Evolutionary conservation across 345 rosid genomes (phyloP), one percentile per base, ranked within the genome.

Genomic region (Hypericum androsaemum): DNA sequence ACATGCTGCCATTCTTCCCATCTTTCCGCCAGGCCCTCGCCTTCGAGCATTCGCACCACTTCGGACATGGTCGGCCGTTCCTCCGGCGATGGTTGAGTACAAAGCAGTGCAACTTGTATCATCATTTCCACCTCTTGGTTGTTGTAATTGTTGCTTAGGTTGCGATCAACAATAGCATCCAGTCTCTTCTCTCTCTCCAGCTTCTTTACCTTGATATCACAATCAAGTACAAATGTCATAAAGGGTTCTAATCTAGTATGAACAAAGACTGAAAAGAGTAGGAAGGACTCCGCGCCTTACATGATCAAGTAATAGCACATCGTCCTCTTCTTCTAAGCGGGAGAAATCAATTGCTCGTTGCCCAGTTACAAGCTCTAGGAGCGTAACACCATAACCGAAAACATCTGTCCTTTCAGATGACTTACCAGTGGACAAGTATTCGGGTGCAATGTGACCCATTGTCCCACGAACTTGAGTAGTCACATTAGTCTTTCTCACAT

Each of bases 381-480:
- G 92, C 95, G 79, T 77, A 42, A 90, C 84, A 16, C 98, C 98
- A 28, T 84, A 90, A 35, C 98, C 98, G 52, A 92, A 92, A 63
- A 92, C 95, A 79, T 92, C 98, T 6, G 98, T 88, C 64, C 89
- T 75, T 65, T 85, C 97, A 1, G 98, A 92, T 43, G 98, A 92
- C 59, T 83, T 92, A 40, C 98, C 98, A 0, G 95, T 92, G 47
- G 98, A 92, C 69, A 88, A 66, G 72, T 85, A 92, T 41, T 92
- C 98, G 0, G 98, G 96, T 6, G 98, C 98, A 65, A 88, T 92
- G 72, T 88, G 98, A 57, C 98, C 98, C 98, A 92, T 92, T 7
- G 98, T 88, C 59, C 98, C 98, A 13, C 96, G 89, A 70, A 92
- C 90, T 73, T 92, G 97, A 68, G 98, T 92, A 7, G 97, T 92